Percentiles rank a stretch among this genome's conserved stretches.
Evolutionary conservation across 306 rosid genomes (phyloP).

Genomic region (Begonia masoniana): DNA sequence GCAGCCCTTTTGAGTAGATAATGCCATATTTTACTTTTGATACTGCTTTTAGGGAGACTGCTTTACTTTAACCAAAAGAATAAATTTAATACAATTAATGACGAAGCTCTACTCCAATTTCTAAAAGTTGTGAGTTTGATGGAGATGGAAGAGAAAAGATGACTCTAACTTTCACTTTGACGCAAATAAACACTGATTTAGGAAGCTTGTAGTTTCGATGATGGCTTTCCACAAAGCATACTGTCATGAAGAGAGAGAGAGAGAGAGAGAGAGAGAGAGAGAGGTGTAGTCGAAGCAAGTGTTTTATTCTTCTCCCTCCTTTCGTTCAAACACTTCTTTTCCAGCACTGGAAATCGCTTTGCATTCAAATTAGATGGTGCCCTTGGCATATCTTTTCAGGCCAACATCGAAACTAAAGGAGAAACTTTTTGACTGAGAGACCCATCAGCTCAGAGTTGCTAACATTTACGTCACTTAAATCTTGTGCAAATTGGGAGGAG

Average conservation of each 20-base stretch:
- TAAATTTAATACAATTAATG: slow-evolving; percentile 3
- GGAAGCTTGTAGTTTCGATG: no score
- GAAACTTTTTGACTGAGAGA: slow-evolving; percentile 59
- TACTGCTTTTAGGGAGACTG: slow-evolving; percentile 60
- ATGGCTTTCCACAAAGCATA: background rate
- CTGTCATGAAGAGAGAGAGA: background rate
- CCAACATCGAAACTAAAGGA: slow-evolving; percentile 31
- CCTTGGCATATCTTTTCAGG: slow-evolving; percentile 93
- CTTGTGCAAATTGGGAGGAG: no score
- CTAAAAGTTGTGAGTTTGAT: slow-evolving; percentile 23
- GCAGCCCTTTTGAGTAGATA: slow-evolving; percentile 92
- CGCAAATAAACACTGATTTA: background rate
- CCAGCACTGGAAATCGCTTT: slow-evolving; percentile 43
- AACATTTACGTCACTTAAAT: no score
- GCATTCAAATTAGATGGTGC: slow-evolving; percentile 71
- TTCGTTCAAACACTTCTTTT: slow-evolving; percentile 83
- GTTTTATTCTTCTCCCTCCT: background rate
- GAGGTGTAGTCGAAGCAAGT: slow-evolving; percentile 23
- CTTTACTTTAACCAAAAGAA: slow-evolving; percentile 81
- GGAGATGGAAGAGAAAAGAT: slow-evolving; percentile 29
- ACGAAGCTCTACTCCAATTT: background rate
- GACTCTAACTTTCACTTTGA: slow-evolving; percentile 14
- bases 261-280: background rate
- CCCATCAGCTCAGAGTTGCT: background rate
- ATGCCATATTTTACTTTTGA: slow-evolving; percentile 98